phyloP scores from a whole-genome alignment of 345 rosid species.

The Dovyalis caffra region DNA sequence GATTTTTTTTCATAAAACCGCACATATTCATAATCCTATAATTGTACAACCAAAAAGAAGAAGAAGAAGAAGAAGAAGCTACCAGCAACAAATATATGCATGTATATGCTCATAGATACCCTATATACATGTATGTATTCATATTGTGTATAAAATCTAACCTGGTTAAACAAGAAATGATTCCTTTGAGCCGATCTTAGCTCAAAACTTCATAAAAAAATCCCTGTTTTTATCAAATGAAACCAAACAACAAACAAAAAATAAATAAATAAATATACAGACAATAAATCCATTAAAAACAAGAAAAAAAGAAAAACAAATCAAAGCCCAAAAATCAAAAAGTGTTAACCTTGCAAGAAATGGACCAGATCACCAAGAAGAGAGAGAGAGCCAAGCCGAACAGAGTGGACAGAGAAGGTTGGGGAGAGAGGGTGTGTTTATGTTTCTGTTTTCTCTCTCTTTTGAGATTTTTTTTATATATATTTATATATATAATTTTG shows the following conservation, averaged over 20 bases:
- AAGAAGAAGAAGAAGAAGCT: background rate
- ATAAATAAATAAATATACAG: background rate
- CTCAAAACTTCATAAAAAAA: conserved; percentile 29
- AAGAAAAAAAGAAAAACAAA: background rate
- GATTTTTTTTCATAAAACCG: background rate
- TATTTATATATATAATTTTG: background rate
- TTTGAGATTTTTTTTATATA: background rate
- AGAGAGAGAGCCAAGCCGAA: conserved; percentile 4
- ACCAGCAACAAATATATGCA: background rate
- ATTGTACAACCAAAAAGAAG: background rate
- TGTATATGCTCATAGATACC: background rate
- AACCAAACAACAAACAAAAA: background rate
- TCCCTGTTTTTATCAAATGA: conserved; percentile 18
- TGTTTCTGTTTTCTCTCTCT: background rate
- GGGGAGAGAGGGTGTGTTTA: background rate
- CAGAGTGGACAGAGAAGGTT: conserved; percentile 3
- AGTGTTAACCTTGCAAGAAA: conserved; percentile 31
- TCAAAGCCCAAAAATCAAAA: conserved; percentile 8
- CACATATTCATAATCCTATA: background rate
- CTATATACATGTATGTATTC: background rate
- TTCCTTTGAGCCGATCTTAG: conserved; percentile 25
- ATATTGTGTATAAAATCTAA: background rate
- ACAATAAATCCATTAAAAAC: background rate
- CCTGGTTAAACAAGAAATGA: conserved; percentile 17
- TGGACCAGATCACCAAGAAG: conserved; percentile 38